phyloP scores from a whole-genome alignment of 2,329 filamentous ascomycete genomes.

The Neofusicoccum kwambonambiense region DNA sequence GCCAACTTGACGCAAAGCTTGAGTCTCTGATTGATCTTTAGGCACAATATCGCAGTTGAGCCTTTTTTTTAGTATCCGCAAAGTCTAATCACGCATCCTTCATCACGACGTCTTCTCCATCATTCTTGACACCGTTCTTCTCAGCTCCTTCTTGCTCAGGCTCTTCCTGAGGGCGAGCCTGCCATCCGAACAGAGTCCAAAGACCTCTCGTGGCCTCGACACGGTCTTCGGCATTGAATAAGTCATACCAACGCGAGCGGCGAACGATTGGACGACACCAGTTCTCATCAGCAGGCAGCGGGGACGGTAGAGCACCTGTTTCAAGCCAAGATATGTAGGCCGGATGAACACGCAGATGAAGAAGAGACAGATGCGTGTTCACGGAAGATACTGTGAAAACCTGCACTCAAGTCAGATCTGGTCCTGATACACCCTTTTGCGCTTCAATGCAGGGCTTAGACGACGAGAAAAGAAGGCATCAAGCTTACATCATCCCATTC shows the following conservation, averaged over 20 bases:
- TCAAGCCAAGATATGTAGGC: constrained; percentile 57
- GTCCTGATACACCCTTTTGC: constrained; percentile 13
- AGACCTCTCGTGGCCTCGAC: constrained; percentile 56
- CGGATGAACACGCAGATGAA: constrained; percentile 58
- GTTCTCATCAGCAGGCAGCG: constrained; percentile 26
- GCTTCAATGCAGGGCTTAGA: neutral
- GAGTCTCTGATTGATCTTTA: neutral
- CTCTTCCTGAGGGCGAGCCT: neutral
- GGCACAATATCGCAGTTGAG: neutral
- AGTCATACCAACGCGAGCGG: constrained; percentile 59
- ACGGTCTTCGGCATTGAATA: constrained; percentile 55
- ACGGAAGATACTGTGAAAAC: constrained; percentile 62
- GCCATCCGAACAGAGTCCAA: constrained; percentile 54
- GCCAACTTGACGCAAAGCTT: neutral
- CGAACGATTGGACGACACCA: constrained; percentile 56
- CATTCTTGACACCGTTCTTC: neutral
- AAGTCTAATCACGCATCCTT: neutral
- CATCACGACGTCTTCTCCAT: constrained; percentile 1
- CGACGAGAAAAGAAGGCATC: neutral
- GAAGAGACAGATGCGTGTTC: constrained; percentile 61
- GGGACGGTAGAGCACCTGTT: constrained; percentile 33
- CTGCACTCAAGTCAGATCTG: constrained; percentile 33
- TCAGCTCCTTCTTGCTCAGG: neutral
- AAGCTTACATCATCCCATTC: constrained; percentile 55
- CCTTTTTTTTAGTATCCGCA: neutral